Conservation (phyloP, 1,284 basidiomycete genomes). For the Malassezia obtusa region DNA sequence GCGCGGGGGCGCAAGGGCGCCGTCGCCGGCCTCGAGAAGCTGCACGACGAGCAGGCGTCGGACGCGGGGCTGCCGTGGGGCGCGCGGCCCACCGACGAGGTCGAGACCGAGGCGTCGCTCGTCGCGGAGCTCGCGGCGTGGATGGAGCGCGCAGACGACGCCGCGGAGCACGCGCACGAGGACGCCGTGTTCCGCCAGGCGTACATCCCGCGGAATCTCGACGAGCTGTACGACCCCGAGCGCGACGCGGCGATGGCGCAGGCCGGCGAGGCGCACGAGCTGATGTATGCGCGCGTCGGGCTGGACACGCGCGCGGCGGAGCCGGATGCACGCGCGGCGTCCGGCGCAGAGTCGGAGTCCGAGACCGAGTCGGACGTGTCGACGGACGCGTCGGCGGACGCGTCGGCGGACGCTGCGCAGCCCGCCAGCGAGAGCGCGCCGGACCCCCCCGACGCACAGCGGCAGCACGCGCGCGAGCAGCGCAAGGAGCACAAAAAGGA, state of each 20-base stretch:
- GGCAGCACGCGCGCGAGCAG: conserved; percentile 20
- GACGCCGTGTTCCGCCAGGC: conserved; percentile 38
- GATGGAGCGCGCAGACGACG: conserved; percentile 16
- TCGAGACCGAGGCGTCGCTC: conserved; percentile 30
- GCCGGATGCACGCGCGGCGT: background rate
- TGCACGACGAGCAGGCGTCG: conserved; percentile 14
- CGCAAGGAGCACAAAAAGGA: conserved; percentile 32
- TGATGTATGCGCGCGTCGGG: conserved; percentile 25
- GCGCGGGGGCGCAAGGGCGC: conserved; percentile 21
- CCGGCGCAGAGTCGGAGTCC: background rate
- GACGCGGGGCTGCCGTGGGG: conserved; percentile 17
- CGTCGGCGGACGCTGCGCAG: too few species aligned
- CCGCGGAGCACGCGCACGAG: conserved; percentile 18
- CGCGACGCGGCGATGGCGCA: conserved; percentile 28
- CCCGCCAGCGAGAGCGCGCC: too few species aligned
- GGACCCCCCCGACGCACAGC: conserved; percentile 4
- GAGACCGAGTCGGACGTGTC: too few species aligned
- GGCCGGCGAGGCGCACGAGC: conserved; percentile 13
- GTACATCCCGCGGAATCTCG: conserved; percentile 42
- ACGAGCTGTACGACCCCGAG: conserved; percentile 44
- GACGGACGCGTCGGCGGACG: too few species aligned
- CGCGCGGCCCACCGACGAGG: conserved; percentile 2
- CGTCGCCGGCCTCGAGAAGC: conserved; percentile 31
- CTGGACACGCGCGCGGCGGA: conserved; percentile 7
- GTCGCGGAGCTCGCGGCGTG: conserved; percentile 23